Percentiles rank a stretch among this genome's conserved stretches.
These are phyloP conservation scores for Pseudocercospora vitis DNA, from an alignment of 2,329 filamentous ascomycete species.

Conservation along the genomic window DNA sequence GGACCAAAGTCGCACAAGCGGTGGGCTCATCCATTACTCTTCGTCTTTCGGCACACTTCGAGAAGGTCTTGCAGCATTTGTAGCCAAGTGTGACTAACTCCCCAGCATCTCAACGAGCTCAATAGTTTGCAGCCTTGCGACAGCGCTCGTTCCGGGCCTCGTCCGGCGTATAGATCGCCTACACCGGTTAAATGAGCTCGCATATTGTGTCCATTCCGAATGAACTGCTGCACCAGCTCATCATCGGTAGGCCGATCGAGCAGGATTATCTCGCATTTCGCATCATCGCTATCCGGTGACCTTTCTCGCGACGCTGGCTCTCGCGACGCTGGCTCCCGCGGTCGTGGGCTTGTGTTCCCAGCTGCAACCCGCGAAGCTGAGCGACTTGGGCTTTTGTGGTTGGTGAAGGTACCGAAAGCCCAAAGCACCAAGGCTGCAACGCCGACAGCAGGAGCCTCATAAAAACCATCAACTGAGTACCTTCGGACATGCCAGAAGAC, in stretches of 20 bases:
- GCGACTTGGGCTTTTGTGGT: constrained; percentile 1
- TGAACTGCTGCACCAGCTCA: constrained; percentile 59
- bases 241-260: constrained; percentile 59
- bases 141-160: constrained; percentile 42
- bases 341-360: not conserved
- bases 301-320: not conserved
- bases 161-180: constrained; percentile 48
- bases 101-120: constrained; percentile 24
- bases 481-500: constrained; percentile 55
- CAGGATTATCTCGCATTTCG: constrained; percentile 44
- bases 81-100: constrained; percentile 13
- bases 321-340: too few species aligned
- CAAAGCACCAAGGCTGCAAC: constrained; percentile 66
- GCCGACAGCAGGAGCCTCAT: constrained; percentile 65
- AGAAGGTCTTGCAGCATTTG: constrained; percentile 13
- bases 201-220: constrained; percentile 53
- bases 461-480: constrained; percentile 53
- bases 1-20: too few species aligned
- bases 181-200: constrained; percentile 54
- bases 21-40: not conserved
- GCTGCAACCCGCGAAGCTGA: not conserved
- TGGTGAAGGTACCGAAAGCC: constrained; percentile 51
- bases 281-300: constrained; percentile 15
- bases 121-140: constrained; percentile 43
- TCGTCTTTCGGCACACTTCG: not conserved